Percentiles rank a stretch among this genome's conserved stretches.
These are phyloP conservation scores for Mucor circinelloides DNA, from an alignment of 371 early-diverging fungal genomes.

Conservation along the genomic window DNA sequence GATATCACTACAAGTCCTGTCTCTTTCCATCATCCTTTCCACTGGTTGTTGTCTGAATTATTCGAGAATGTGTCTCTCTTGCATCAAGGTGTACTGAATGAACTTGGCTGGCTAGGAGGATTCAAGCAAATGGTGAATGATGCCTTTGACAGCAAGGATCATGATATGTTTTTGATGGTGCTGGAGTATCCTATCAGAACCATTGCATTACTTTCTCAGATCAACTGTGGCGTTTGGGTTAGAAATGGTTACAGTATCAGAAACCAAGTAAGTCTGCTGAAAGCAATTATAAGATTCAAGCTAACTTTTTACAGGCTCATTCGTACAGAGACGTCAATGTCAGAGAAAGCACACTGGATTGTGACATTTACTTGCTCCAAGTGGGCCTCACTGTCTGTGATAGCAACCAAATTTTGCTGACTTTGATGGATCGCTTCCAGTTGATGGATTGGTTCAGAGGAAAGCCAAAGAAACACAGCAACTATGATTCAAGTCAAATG, in stretches of 20 bases:
- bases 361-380: constrained; percentile 84
- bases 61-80: constrained; percentile 71
- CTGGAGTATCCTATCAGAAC: constrained; percentile 83
- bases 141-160: constrained; percentile 13
- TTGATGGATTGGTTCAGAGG: constrained; percentile 86
- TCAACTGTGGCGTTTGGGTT: constrained; percentile 92
- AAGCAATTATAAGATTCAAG: no score
- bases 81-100: constrained; percentile 53
- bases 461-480: constrained; percentile 35
- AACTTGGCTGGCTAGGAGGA: constrained; percentile 50
- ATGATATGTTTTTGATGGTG: constrained; percentile 35
- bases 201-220: constrained; percentile 81
- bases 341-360: constrained; percentile 83
- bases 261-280: constrained; percentile 60
- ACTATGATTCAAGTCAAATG: constrained; percentile 70
- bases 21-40: constrained; percentile 89
- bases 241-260: constrained; percentile 87
- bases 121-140: constrained; percentile 59
- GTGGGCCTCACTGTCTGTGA: constrained; percentile 68
- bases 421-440: constrained; percentile 81
- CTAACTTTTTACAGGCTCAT: constrained; percentile 55
- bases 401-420: constrained; percentile 72
- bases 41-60: constrained; percentile 87
- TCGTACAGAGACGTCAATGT: constrained; percentile 77
- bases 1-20: constrained; percentile 70